A percentile compares a stretch with the other conserved stretches of the same genome.
Conservation (phyloP, 768 basidiomycete genomes). For the Aureoboletus auriporus region DNA sequence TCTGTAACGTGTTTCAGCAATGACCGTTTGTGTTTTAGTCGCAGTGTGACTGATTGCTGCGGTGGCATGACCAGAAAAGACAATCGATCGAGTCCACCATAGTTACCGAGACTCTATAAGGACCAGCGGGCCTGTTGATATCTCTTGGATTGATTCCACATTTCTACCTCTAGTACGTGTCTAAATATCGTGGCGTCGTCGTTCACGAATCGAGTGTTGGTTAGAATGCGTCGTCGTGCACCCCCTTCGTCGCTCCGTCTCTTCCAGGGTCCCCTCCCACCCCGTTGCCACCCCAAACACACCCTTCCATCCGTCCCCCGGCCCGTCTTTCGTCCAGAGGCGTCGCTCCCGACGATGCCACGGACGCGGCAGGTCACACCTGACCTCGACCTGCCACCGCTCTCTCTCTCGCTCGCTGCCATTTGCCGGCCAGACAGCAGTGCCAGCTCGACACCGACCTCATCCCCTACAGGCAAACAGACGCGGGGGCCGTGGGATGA, state of each 20-base stretch:
- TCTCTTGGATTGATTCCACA: too few relatives aligned
- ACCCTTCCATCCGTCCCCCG: slow-evolving; percentile 62
- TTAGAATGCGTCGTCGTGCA: slow-evolving; percentile 59
- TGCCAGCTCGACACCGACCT: slow-evolving; percentile 6
- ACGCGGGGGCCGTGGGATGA: slow-evolving; percentile 60
- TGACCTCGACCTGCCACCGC: slow-evolving; percentile 14
- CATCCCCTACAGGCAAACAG: slow-evolving; percentile 17
- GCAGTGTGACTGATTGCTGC: too few relatives aligned
- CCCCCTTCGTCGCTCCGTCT: slow-evolving; percentile 67
- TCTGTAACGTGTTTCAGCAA: neutral
- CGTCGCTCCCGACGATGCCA: slow-evolving; percentile 19
- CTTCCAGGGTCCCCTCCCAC: slow-evolving; percentile 55
- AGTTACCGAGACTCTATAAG: too few relatives aligned
- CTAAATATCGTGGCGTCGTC: too few relatives aligned
- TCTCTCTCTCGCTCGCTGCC: slow-evolving; percentile 18
- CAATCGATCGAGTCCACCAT: too few relatives aligned
- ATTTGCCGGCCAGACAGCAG: slow-evolving; percentile 15
- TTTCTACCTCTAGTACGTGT: too few relatives aligned
- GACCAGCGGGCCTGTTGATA: too few relatives aligned
- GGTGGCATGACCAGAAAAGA: too few relatives aligned
- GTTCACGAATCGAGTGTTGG: neutral
- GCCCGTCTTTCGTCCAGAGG: slow-evolving; percentile 43
- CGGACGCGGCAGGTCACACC: slow-evolving; percentile 9
- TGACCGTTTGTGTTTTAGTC: too few relatives aligned
- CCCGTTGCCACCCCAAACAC: slow-evolving; percentile 60